These are phyloP conservation scores for Crithidia acanthocephali DNA, from an alignment of 208 protist genomes.

Conservation along the genomic window DNA sequence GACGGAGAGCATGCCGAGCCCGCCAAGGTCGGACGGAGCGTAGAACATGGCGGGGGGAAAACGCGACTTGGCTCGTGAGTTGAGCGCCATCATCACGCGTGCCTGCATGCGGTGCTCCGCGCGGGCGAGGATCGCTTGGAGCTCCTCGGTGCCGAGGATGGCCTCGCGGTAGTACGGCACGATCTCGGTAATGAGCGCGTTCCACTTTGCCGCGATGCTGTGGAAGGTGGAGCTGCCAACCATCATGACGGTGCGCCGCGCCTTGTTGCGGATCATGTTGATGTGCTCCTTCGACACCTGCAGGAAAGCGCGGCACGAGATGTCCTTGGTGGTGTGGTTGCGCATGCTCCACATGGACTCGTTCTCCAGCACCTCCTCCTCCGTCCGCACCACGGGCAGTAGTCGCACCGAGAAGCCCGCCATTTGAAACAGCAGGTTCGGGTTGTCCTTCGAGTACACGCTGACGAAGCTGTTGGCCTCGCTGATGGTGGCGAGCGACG, in stretches of 20 bases:
- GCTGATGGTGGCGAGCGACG: conserved; percentile 96
- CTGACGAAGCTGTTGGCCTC: conserved; percentile 99
- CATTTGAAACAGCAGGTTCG: conserved; percentile 99
- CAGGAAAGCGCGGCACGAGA: conserved; percentile 99
- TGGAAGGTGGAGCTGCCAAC: conserved; percentile 99
- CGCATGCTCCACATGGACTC: conserved; percentile 99
- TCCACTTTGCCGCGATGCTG: conserved; percentile 99
- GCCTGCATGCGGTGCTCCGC: conserved; percentile 99
- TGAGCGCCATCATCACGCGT: conserved; percentile 99
- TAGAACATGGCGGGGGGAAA: conserved; percentile 99
- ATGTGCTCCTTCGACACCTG: conserved; percentile 97
- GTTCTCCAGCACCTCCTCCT: conserved; percentile 91
- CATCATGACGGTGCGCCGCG: conserved; percentile 99
- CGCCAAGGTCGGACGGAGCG: conserved; percentile 98
- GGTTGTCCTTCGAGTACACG: conserved; percentile 99
- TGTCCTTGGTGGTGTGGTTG: conserved; percentile 98
- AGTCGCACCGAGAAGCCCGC: conserved; percentile 99
- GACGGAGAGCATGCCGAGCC: conserved; percentile 99
- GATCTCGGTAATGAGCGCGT: conserved; percentile 99
- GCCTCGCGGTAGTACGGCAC: conserved; percentile 99
- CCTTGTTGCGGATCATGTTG: conserved; percentile 98
- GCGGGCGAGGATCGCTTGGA: conserved; percentile 99
- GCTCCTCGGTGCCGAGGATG: conserved; percentile 96
- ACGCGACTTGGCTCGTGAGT: conserved; percentile 99
- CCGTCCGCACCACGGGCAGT: conserved; percentile 89